phyloP scores from a whole-genome alignment of 192 early-diverging fungal genomes.

The Funneliformis geosporum region DNA sequence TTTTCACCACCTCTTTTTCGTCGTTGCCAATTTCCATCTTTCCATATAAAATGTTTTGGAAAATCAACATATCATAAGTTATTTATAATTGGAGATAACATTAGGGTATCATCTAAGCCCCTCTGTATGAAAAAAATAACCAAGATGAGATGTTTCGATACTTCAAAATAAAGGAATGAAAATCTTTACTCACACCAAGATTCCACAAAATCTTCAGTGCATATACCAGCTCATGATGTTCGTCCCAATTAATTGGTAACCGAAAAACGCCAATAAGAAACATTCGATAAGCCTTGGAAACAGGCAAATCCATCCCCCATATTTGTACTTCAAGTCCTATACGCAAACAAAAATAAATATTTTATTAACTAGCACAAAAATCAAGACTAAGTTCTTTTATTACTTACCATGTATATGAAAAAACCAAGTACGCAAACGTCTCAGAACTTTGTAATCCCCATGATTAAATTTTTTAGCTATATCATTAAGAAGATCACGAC shows the following conservation, averaged over 20 bases:
- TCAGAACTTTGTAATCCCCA: conserved; percentile 26
- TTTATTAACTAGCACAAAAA: neutral
- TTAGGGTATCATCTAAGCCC: conserved; percentile 11
- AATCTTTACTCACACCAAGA: conserved; percentile 15
- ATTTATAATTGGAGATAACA: too few species aligned
- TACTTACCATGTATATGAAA: conserved; percentile 33
- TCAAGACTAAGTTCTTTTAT: neutral
- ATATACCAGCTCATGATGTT: conserved; percentile 21
- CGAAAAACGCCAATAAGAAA: conserved; percentile 19
- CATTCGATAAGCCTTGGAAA: conserved; percentile 30
- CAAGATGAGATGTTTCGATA: neutral
- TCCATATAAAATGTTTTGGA: conserved; percentile 23
- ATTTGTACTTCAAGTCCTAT: conserved; percentile 26
- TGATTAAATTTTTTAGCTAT: conserved; percentile 12
- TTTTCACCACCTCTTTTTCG: neutral
- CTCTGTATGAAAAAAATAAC: conserved; percentile 13
- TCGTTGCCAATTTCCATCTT: neutral
- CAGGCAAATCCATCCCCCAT: conserved; percentile 32
- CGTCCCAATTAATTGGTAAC: conserved; percentile 28
- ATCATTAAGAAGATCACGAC: conserved; percentile 25
- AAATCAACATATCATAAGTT: too few species aligned
- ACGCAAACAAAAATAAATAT: conserved; percentile 13
- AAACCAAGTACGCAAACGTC: conserved; percentile 19
- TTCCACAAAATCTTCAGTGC: conserved; percentile 27
- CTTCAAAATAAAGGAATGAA: neutral